Base-by-base conservation (phyloP, 2,329 filamentous ascomycete genomes). In the Ophiostoma pallidulum region DNA sequence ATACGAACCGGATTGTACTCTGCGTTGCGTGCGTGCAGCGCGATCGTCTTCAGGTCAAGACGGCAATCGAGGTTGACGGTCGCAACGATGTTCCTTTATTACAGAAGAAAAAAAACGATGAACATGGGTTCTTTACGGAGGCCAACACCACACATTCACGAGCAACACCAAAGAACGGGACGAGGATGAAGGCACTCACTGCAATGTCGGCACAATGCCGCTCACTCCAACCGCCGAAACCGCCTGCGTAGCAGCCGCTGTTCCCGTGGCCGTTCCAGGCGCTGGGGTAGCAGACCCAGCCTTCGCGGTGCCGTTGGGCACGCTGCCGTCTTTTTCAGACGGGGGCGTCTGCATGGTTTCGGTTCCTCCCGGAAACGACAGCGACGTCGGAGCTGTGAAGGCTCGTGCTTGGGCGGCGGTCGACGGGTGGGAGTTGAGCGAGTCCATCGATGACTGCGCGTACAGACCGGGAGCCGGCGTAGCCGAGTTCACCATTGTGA, bases 31-130 rank as follows among this genome's bases (percentile, higher is more conserved):
- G 92, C 92, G 69, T 98, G 92, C 65, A 98, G 78, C 60, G 92
- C 92, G 66, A 98, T 98, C 60, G 92, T 98, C 84, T 98, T 98
- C 58, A 98, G 78, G 66, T 98, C 92, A 71, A 97, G 74, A 60
- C 92, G 90, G 72, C 91, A 96, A 74, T 94, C 89, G 64, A 97
- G 79, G 69, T 98, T 98, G 74, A 98, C 92, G 59, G 92, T 98
- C 58, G 92, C 92, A 68, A 98, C 91, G 72, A 97, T 96, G 73
- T 97, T 96, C 82, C 88, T 94, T 88, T 52, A 24, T 51, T 50
- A 48, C 44, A 45, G 22, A n/a, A n/a, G n/a, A n/a, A n/a, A 50
- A 45, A 51, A 50, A 48, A 48, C 35, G 39, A 54, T 54, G 49
- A 54, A 54, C 48, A 49, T 31, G 24, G 47, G 48, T 51, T 53